Base-by-base conservation (phyloP, 2,329 filamentous ascomycete genomes). In the Chrysoporthe puriensis region DNA sequence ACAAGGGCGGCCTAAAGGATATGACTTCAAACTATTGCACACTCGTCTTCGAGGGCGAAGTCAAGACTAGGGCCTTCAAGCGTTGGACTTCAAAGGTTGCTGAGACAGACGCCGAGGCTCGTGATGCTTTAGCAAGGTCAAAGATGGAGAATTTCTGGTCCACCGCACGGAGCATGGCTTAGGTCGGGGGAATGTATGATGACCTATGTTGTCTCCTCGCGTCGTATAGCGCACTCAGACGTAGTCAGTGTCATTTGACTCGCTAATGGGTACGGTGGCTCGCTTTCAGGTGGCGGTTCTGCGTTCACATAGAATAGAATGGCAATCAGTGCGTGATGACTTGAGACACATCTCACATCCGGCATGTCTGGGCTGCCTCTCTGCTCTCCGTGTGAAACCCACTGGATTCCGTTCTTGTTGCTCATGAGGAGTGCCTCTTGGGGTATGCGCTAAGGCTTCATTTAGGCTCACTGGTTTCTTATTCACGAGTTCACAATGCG, bases 101-200 rank as follows among this genome's bases (percentile, higher is more conserved):
- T 78, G 96, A 98, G 80, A 95, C 92, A 2, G 96, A 99, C 77
- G 87, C 90, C 13, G 92, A 96, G 76, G 96, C 95, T 5, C 91
- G 92, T 76, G 93, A 97, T 73, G 85, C 90, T 32, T 79, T 99
- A 70, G 82, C 88, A 14, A 87, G 93, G 72, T 88, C 89, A 6
- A 97, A 97, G 83, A 92, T 98, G 86, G 95, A 98, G 74, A 97
- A 91, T 74, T 95, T 99, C 75, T 99, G 96, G 96, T 91, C 91
- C 11, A 80, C 96, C 73, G 95, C 94, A 0, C 97, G 96, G 83
- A 92, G 77, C 18, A 74, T 76, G 57, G 50, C 48, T 9, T 71
- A 66, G 32, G 13, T 42, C n/a, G 2, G 42, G 21, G 21, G 18
- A 11, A 5, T 32, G 11, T 32, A 21, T n/a, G 18, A 62, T 32